These are phyloP conservation scores for Saraca asoca DNA, from an alignment of 331 rosid species.

Conservation along the genomic window DNA sequence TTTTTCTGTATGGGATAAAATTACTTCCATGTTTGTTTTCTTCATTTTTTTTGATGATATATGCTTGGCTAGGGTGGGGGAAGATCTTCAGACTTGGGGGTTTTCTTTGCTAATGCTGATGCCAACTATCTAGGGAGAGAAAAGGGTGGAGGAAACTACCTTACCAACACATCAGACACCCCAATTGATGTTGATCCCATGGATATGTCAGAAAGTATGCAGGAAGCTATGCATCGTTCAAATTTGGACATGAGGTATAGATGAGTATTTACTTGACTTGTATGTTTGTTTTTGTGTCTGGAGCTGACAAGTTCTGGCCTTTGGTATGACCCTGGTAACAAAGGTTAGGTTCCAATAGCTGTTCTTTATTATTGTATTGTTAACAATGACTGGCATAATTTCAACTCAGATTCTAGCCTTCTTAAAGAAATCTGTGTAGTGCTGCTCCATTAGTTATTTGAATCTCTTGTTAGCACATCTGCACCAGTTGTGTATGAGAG, in stretches of 20 bases:
- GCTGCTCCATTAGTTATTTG: slow-evolving; percentile 15
- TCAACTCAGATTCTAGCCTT: slow-evolving; percentile 8
- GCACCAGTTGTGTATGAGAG: slow-evolving; percentile 8
- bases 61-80: slow-evolving; percentile 70
- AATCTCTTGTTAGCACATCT: slow-evolving; percentile 26
- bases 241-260: slow-evolving; percentile 90
- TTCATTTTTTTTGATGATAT: slow-evolving; percentile 27
- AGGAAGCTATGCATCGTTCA: slow-evolving; percentile 99
- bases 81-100: slow-evolving; percentile 79
- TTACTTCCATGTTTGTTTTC: background rate
- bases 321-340: slow-evolving; percentile 9
- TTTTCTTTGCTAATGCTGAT: slow-evolving; percentile 85
- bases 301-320: background rate
- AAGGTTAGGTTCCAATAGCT: background rate
- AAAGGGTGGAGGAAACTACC: slow-evolving; percentile 60
- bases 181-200: slow-evolving; percentile 74
- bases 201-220: slow-evolving; percentile 98
- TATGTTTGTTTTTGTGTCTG: slow-evolving; percentile 19
- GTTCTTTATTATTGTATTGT: slow-evolving; percentile 8
- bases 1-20: slow-evolving; percentile 24
- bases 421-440: slow-evolving; percentile 6
- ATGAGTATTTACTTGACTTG: slow-evolving; percentile 39
- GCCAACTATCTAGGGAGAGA: slow-evolving; percentile 65
- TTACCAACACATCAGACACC: slow-evolving; percentile 43
- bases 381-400: slow-evolving; percentile 6